Evolutionary conservation across 225 moss, liverwort and hornwort genomes (phyloP), one percentile per base, ranked within the genome.

Genomic region (Physcomitrium patens): DNA sequence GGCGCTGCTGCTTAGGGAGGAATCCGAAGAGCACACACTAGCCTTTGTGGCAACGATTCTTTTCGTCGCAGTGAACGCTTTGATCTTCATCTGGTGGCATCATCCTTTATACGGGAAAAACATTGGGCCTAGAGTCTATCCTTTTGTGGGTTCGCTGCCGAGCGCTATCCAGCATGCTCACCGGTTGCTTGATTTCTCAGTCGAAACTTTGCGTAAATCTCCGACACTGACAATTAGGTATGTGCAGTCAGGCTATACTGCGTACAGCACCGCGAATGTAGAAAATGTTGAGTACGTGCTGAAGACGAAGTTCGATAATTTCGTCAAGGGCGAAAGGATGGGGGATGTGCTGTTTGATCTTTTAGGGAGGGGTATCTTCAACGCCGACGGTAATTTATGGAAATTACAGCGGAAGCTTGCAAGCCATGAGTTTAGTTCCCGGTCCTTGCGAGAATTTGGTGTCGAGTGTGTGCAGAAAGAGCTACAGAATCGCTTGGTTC

Each of bases 391-490:
- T n/a, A 50, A 78, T 24, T 42, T 79, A 0, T 88, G 85, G 85
- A 86, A 82, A 49, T 61, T 85, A 67, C 88, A 88, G 17, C 77
- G 88, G 56, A 85, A 85, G 72, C 83, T 82, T 10, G 88, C 85
- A 3, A 85, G 78, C 58, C 77, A 83, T 23, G 83, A 89, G 51
- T 89, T 89, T 63, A 79, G 78, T 13, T 63, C 78, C 0, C 76
- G 80, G 4, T 73, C 83, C 2, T 20, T 89, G 20, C 72, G 78
- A 1, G 80, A 85, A 2, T 89, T 87, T 5, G 74, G 81, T 0
- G 74, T 86, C 15, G 78, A 85, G 15, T 71, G 77, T 23, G 48
- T 79, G 8, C 53, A 70, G 24, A 64, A 59, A 41, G 89, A 89
- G 83, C 69, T 86, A 0, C 58, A 78, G 17, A 59, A 76, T 1